Evolutionary conservation across 2,329 filamentous ascomycete species (phyloP).

Genomic region (Alternaria angustiovoidea): DNA sequence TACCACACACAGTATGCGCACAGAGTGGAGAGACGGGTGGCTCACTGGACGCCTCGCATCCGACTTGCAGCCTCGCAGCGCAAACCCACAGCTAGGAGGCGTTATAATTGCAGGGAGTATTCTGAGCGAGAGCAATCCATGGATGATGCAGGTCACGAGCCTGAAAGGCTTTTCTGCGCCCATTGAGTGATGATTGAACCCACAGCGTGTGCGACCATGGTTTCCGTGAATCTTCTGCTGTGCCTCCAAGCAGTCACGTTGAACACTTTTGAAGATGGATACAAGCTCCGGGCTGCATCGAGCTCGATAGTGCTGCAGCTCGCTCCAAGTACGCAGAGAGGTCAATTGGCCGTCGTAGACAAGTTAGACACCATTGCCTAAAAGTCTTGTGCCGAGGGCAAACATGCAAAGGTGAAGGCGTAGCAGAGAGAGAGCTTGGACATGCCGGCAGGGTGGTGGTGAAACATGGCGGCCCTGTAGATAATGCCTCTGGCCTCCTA

Average conservation of each 20-base stretch:
- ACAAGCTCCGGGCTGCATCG: background rate
- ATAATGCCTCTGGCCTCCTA: constrained; percentile 35
- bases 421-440: constrained; percentile 13
- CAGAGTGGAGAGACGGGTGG: constrained; percentile 19
- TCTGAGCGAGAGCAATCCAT: constrained; percentile 21
- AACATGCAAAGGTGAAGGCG: constrained; percentile 11
- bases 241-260: constrained; percentile 7
- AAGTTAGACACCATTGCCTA: background rate
- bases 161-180: constrained; percentile 6
- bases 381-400: constrained; percentile 12
- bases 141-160: constrained; percentile 28
- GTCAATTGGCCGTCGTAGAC: background rate
- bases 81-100: constrained; percentile 23
- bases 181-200: background rate
- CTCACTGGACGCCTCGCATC: constrained; percentile 22
- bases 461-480: constrained; percentile 41
- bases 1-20: constrained; percentile 24
- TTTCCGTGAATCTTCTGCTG: constrained; percentile 6
- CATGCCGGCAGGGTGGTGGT: constrained; percentile 34
- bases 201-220: constrained; percentile 13
- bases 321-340: constrained; percentile 7
- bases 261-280: background rate
- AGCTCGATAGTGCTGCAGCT: constrained; percentile 5
- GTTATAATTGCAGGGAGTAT: constrained; percentile 30
- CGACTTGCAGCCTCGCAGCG: constrained; percentile 25